Evolutionary conservation across 1,284 basidiomycete species (phyloP).

Genomic region (Coniophora puteana): DNA sequence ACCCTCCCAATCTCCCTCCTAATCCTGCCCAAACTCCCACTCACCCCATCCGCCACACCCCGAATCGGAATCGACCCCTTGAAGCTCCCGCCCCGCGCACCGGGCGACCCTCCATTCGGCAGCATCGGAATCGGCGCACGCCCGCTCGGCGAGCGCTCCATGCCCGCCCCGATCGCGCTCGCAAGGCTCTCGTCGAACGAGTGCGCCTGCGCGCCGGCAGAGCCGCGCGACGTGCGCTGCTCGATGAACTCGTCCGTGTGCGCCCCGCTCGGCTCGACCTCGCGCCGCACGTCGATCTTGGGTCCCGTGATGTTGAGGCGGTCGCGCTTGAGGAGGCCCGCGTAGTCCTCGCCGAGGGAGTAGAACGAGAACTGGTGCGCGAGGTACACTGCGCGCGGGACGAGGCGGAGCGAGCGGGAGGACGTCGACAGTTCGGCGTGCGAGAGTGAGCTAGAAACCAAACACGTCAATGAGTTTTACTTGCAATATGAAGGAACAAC

Average conservation of each 20-base stretch:
- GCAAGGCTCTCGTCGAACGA: constrained; percentile 79
- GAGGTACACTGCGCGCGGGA: constrained; percentile 75
- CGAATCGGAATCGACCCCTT: constrained; percentile 55
- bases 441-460: constrained; percentile 58
- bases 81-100: too few relatives aligned
- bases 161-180: constrained; percentile 63
- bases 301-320: constrained; percentile 57
- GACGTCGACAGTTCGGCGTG: constrained; percentile 79
- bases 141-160: constrained; percentile 50
- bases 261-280: constrained; percentile 56
- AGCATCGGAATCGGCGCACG: constrained; percentile 67
- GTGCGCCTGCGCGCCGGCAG: constrained; percentile 36
- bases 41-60: constrained; percentile 46
- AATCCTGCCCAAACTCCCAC: constrained; percentile 47
- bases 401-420: constrained; percentile 50
- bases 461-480: too few relatives aligned
- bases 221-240: constrained; percentile 29
- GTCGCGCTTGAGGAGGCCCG: constrained; percentile 67
- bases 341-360: constrained; percentile 74
- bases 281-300: constrained; percentile 67
- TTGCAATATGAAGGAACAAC: too few relatives aligned
- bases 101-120: too few relatives aligned
- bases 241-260: neutral
- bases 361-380: constrained; percentile 81
- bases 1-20: constrained; percentile 50